Base-by-base conservation (phyloP, 2,329 filamentous ascomycete genomes). In the Cordyceps farinosa region DNA sequence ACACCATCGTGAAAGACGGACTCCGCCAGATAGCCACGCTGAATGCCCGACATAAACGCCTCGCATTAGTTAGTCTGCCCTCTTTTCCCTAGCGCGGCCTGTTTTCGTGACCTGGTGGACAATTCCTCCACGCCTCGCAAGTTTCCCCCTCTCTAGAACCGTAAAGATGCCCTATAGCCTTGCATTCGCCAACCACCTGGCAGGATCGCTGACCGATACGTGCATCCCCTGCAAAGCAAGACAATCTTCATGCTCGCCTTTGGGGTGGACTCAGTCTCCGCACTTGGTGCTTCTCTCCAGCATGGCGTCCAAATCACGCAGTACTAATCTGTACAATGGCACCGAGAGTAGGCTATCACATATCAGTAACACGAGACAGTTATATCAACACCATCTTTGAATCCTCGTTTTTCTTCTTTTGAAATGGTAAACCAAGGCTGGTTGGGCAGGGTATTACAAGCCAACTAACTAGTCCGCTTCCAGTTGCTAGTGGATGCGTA, bases 11-110 rank as follows among this genome's bases (percentile, higher is more conserved):
- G 8, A 13, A 17, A 15, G 47, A 38, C 30, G 32, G 30, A 30
- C 36, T 61, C 50, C 50, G 58, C 58, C 40, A 10, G 47, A 52
- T 42, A 61, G 58, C 58, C 58, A 61, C 58, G 50, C 58, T 61
- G 45, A 63, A 63, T 63, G 61, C 54, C 45, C 53, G 61, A 63
- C 61, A 63, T 57, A 29, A 38, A 51, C 61, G 61, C 61, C 61
- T 30, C 51, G 61, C 61, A 63, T 63, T 63, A 63, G 61, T 34
- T 54, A 13, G 45, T 9, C 32, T 5, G 36, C n/a, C 56, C 38
- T 6, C 59, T 54, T 32, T 34, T 32, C 29, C 13, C 44, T 63
- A 63, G 61, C 61, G 61, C 61, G 61, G 53, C 61, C 61, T 51
- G 61, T 22, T 56, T 51, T 56, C 36, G 29, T 29, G 45, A 54